Evolutionary conservation across 371 early-diverging fungal species (phyloP), one percentile per base, ranked within the genome.

Genomic region (Synchytrium microbalum): DNA sequence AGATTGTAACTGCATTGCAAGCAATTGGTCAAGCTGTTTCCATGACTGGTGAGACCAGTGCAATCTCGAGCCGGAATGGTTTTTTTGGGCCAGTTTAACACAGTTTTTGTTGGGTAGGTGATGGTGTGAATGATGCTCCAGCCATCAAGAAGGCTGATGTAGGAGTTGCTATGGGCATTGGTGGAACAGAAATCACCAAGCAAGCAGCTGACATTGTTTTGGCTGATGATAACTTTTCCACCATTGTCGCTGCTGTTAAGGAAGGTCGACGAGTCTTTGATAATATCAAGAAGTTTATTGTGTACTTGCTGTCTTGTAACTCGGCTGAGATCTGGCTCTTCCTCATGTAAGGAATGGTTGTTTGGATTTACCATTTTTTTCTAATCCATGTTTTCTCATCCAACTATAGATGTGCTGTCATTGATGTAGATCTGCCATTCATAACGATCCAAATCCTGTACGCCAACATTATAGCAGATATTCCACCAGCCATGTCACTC

Each of bases 91-190:
- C 16, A 61, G 24, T 26, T 60, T 27, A 24, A 54, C 56, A 19
- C 56, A 10, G 52, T 65, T 19, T 66, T 2, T 26, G 8, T 13
- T 29, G 63, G 64, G 60, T 67, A 23, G 98, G 98, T 60, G 90
- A 96, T 75, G 89, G 96, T 77, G 87, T 94, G 53, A 94, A 91
- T 70, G 96, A 95, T 76, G 91, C 92, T 1, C 92, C 91, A 0
- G 95, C 96, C 30, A 84, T 95, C 61, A 93, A 93, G 68, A 83
- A 87, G 63, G 87, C 97, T 16, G 88, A 94, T 77, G 88, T 95
- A 25, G 95, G 95, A 70, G 85, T 94, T 69, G 92, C 92, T 31
- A 91, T 93, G 93, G 93, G 93, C 64, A 82, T 90, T 63, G 83
- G 84, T 31, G 95, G 94, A 16, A 89, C 93, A 2, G 93, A 93